Evolutionary conservation across 1,139 yeast genomes (phyloP), one percentile per base, ranked within the genome.

Genomic region (Pichia inconspicua): DNA sequence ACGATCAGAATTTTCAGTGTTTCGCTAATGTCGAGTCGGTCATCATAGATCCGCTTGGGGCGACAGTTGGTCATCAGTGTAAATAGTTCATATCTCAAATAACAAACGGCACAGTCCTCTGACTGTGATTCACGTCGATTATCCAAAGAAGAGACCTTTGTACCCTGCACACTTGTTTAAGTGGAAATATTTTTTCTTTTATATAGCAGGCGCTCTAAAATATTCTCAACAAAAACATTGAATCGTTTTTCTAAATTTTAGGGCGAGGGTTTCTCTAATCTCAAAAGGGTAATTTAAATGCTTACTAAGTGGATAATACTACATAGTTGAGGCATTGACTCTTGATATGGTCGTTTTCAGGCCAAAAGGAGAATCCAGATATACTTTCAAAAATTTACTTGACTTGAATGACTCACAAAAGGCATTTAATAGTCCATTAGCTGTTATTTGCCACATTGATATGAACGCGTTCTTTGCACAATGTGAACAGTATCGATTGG

Each of bases 381-480:
- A 68, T 62, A 72, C 72, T 8, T 73, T 69, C 60, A 66, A 66
- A 34, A 74, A 83, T 54, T 62, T 84, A 5, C 51, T 64, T 5
- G 73, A 71, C 40, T 65, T 84, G n/a, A 70, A 72, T 46, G 71
- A 75, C 45, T 67, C 70, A 1, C 53, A 61, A 4, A 65, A 61
- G 19, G 69, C 88, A 2, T 81, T 75, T 60, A 57, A 59, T 7
- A 82, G 90, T 57, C 89, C 92, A 2, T 66, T 92, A n/a, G 73
- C 96, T 0, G 84, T 84, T 15, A 77, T 92, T 42, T 90, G 85
- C 3, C 94, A 89, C 58, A 75, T 92, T 37, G 98, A 92, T 66
- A 75, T 88, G 56, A 95, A 92, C 67, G 97, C 97, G 14, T 92
- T 90, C 65, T 92, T 86, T 66, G 95, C 98, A 0, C 98, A 92